These are phyloP conservation scores for Trichothecium sympodiale DNA, from an alignment of 2,329 filamentous ascomycete species.

Conservation along the genomic window DNA sequence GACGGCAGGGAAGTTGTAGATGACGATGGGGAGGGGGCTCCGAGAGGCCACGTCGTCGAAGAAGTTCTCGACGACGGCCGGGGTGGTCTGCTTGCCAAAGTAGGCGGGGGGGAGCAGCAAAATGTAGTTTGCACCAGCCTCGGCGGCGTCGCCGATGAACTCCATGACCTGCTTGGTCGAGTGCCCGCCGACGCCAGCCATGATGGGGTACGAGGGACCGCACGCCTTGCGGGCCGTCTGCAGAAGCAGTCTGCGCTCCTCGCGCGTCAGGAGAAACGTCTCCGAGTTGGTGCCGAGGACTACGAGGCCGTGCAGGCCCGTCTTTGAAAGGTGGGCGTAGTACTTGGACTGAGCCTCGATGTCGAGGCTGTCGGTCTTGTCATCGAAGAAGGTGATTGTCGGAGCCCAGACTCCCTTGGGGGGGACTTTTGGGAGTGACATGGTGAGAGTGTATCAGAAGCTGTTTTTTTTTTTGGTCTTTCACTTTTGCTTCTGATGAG, in stretches of 20 bases:
- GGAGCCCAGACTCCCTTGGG: slow-evolving; percentile 36
- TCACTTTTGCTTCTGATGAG: too few species aligned
- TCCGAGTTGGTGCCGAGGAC: slow-evolving; percentile 46
- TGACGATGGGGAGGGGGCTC: slow-evolving; percentile 44
- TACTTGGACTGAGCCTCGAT: slow-evolving; percentile 36
- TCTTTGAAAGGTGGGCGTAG: slow-evolving; percentile 39
- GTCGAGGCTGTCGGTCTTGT: slow-evolving; percentile 34
- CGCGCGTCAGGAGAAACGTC: slow-evolving; percentile 45
- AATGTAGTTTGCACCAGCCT: slow-evolving; percentile 49
- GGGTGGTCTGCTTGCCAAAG: slow-evolving; percentile 51
- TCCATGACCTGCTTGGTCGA: slow-evolving; percentile 53
- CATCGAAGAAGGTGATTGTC: slow-evolving; percentile 43
- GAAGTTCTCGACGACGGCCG: slow-evolving; percentile 46
- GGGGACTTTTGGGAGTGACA: slow-evolving; percentile 11
- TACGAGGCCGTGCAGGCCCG: slow-evolving; percentile 38
- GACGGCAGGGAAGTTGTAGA: slow-evolving; percentile 61
- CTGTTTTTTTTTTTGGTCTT: slow-evolving; percentile 7
- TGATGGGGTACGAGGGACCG: slow-evolving; percentile 78
- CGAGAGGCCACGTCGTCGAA: slow-evolving; percentile 44
- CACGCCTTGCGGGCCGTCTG: slow-evolving; percentile 58
- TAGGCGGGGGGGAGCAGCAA: slow-evolving; percentile 53
- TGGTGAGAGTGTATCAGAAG: background rate
- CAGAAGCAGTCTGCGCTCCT: slow-evolving; percentile 47
- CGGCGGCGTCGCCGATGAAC: slow-evolving; percentile 44
- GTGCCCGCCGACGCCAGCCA: slow-evolving; percentile 57